A percentile compares a stretch with the other conserved stretches of the same genome.
Conservation (phyloP, 2,329 filamentous ascomycete species). For the Aspergillus sp. region DNA sequence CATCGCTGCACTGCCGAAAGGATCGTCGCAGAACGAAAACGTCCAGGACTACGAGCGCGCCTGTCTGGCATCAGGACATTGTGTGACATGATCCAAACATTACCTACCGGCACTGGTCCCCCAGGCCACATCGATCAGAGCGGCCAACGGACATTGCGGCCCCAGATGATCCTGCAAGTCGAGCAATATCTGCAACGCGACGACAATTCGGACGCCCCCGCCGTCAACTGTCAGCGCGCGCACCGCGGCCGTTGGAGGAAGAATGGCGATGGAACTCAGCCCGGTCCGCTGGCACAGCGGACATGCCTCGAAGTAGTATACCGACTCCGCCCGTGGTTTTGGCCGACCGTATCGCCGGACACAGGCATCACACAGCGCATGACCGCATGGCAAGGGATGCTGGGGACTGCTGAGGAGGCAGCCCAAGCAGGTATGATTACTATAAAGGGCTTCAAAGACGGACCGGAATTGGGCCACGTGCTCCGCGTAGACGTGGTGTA, state of each 20-base stretch:
- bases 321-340: background rate
- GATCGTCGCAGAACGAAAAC: background rate
- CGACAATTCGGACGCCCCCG: constrained; percentile 1
- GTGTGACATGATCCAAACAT: background rate
- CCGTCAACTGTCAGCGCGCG: constrained; percentile 5
- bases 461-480: background rate
- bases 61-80: background rate
- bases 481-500: background rate
- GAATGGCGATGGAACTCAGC: background rate
- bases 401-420: constrained; percentile 3
- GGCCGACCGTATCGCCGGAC: background rate
- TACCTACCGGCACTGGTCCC: constrained; percentile 8
- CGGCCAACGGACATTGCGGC: constrained; percentile 3
- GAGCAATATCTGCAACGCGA: constrained; percentile 2
- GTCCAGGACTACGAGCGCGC: constrained; percentile 1
- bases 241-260: constrained; percentile 4
- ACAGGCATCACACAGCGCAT: constrained; percentile 4
- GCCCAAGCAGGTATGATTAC: constrained; percentile 2
- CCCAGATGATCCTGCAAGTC: constrained; percentile 2
- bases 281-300: constrained; percentile 1
- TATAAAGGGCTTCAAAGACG: background rate
- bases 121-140: constrained; percentile 5
- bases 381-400: constrained; percentile 3
- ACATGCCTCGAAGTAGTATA: background rate
- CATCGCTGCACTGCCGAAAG: background rate